phyloP scores from a whole-genome alignment of 306 rosid genomes.

The Dryas octopetala region DNA sequence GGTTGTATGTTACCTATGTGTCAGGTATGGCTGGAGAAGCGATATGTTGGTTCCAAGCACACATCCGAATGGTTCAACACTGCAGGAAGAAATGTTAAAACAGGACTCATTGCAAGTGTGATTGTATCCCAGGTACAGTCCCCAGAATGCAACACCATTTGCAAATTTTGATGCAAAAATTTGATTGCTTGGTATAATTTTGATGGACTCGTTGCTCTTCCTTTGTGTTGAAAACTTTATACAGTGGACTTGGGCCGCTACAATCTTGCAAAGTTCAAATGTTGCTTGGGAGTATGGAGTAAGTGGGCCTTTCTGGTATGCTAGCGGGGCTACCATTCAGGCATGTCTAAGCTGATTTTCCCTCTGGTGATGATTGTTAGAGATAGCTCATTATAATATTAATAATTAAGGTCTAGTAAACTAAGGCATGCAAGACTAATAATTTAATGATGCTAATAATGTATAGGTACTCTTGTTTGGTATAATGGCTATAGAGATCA shows the following conservation, averaged over 20 bases:
- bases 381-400: no score
- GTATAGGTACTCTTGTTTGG: slow-evolving; percentile 83
- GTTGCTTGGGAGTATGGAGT: slow-evolving; percentile 97
- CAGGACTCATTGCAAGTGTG: slow-evolving; percentile 94
- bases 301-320: slow-evolving; percentile 98
- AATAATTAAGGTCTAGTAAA: no score
- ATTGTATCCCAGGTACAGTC: slow-evolving; percentile 81
- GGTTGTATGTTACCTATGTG: slow-evolving; percentile 6
- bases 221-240: slow-evolving; percentile 22
- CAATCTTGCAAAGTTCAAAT: slow-evolving; percentile 90
- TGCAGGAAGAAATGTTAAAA: slow-evolving; percentile 91
- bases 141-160: slow-evolving; percentile 12
- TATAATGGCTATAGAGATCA: slow-evolving; percentile 92
- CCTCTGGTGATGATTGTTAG: not conserved
- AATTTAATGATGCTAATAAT: not conserved
- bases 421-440: not conserved
- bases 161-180: not conserved
- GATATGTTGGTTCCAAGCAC: slow-evolving; percentile 78
- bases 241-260: slow-evolving; percentile 98
- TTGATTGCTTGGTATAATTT: not conserved
- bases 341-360: slow-evolving; percentile 37
- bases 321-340: slow-evolving; percentile 96
- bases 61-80: slow-evolving; percentile 98
- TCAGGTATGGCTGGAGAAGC: slow-evolving; percentile 93
- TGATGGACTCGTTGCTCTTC: not conserved